Evolutionary conservation across 257 asterid genomes (phyloP).

Genomic region (Knoxia roxburghii): DNA sequence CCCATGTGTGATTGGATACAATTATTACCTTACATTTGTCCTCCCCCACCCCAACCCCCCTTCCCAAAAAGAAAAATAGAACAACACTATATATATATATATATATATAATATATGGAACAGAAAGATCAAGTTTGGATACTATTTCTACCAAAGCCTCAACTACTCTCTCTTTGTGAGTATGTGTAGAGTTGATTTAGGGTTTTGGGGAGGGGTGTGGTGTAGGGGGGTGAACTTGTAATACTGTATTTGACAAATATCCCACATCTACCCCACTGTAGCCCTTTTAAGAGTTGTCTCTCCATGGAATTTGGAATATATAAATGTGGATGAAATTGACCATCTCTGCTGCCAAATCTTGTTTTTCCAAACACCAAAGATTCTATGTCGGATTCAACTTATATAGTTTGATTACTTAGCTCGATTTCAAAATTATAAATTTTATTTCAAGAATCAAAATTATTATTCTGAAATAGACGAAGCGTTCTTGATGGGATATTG

Average conservation of each 20-base stretch:
- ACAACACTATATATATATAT: too few species aligned
- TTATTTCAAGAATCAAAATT: too few species aligned
- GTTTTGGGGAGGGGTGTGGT: too few species aligned
- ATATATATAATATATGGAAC: slow-evolving; percentile 20
- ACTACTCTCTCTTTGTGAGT: too few species aligned
- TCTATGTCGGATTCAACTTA: neutral
- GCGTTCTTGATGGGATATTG: too few species aligned
- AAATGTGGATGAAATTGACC: neutral
- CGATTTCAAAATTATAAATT: too few species aligned
- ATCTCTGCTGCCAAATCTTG: neutral
- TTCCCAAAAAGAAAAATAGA: slow-evolving; percentile 18
- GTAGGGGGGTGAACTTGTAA: too few species aligned
- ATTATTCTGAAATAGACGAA: too few species aligned
- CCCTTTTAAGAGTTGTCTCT: slow-evolving; percentile 6
- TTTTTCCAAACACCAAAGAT: slow-evolving; percentile 4
- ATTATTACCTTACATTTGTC: slow-evolving; percentile 25
- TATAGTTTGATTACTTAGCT: too few species aligned
- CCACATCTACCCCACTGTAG: slow-evolving; percentile 7
- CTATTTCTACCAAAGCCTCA: slow-evolving; percentile 26
- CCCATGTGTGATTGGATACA: slow-evolving; percentile 18
- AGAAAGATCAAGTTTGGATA: slow-evolving; percentile 29
- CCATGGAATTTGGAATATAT: slow-evolving; percentile 3
- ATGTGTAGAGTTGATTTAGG: too few species aligned
- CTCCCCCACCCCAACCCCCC: too few species aligned
- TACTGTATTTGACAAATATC: neutral